These are phyloP conservation scores for Cladophialophora bantiana DNA, from an alignment of 2,329 filamentous ascomycete genomes.

Conservation along the genomic window DNA sequence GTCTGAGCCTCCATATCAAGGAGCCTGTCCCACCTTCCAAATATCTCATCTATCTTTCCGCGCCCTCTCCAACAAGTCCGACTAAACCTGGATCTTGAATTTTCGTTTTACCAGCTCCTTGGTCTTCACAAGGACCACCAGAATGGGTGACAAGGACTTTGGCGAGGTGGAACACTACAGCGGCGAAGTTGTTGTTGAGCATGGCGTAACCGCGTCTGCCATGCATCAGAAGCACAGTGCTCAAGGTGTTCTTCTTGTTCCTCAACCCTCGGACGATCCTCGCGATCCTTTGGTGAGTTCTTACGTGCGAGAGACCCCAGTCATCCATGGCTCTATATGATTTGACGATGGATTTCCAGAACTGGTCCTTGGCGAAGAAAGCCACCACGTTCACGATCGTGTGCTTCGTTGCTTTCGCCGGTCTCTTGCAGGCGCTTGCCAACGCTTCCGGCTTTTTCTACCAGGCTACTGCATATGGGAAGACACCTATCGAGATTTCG, in stretches of 20 bases:
- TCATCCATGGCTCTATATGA: background rate
- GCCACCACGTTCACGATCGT: conserved; percentile 4
- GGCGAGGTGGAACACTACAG: too few species aligned
- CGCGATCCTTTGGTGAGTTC: conserved; percentile 76
- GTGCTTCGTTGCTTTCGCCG: conserved; percentile 6
- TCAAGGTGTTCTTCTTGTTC: conserved; percentile 73
- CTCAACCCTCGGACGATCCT: conserved; percentile 87
- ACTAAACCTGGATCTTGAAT: too few species aligned
- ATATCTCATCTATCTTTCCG: too few species aligned
- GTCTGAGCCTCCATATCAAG: too few species aligned
- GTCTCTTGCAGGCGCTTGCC: conserved; percentile 4
- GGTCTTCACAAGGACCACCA: too few species aligned
- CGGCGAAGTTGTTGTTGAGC: too few species aligned
- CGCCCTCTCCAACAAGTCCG: too few species aligned
- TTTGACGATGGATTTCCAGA: background rate
- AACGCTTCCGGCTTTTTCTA: conserved; percentile 21
- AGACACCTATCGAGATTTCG: conserved; percentile 31
- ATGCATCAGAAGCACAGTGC: too few species aligned
- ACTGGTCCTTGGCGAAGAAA: conserved; percentile 17
- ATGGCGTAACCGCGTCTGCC: too few species aligned
- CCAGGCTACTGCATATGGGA: conserved; percentile 33
- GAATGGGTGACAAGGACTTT: too few species aligned
- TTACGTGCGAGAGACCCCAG: conserved; percentile 37
- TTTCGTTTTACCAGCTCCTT: too few species aligned
- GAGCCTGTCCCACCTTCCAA: too few species aligned